phyloP scores from a whole-genome alignment of 2,329 filamentous ascomycete species.

The Eurotiales sp. region DNA sequence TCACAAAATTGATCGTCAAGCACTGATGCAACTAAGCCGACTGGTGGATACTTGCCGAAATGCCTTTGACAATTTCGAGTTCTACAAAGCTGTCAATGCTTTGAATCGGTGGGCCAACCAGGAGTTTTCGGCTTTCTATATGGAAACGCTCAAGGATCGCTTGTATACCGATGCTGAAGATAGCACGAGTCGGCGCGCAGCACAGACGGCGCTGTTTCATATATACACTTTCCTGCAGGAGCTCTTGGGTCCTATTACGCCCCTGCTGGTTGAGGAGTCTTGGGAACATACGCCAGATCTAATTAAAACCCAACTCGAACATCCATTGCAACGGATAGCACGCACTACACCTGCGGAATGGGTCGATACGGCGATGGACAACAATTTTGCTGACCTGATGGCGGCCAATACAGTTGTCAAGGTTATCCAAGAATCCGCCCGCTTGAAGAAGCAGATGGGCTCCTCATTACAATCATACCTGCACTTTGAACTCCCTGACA shows the following conservation, averaged over 20 bases:
- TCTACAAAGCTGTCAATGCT: conserved; percentile 69
- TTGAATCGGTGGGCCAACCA: conserved; percentile 78
- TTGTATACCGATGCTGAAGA: conserved; percentile 77
- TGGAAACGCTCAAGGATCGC: conserved; percentile 87
- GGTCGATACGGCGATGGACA: conserved; percentile 48
- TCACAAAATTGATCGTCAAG: conserved; percentile 67
- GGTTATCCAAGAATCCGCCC: conserved; percentile 67
- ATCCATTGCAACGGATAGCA: conserved; percentile 43
- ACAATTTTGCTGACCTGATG: conserved; percentile 38
- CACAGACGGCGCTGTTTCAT: conserved; percentile 54
- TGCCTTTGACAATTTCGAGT: conserved; percentile 70
- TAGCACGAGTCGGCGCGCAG: conserved; percentile 56
- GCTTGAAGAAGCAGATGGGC: conserved; percentile 68
- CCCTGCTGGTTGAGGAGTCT: conserved; percentile 80
- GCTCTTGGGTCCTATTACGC: conserved; percentile 77
- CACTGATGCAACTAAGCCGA: conserved; percentile 67
- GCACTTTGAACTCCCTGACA: conserved; percentile 28
- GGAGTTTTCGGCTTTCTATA: conserved; percentile 88
- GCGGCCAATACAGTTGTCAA: conserved; percentile 66
- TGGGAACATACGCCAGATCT: conserved; percentile 71
- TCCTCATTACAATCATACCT: conserved; percentile 78
- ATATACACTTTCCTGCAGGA: conserved; percentile 70
- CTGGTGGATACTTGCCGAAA: conserved; percentile 62
- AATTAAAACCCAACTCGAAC: conserved; percentile 52
- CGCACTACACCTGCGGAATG: conserved; percentile 30